A percentile compares a stretch with the other conserved stretches of the same genome.
Conservation (phyloP, 202 grass and related monocot genomes). For the Eragrostis tef region DNA sequence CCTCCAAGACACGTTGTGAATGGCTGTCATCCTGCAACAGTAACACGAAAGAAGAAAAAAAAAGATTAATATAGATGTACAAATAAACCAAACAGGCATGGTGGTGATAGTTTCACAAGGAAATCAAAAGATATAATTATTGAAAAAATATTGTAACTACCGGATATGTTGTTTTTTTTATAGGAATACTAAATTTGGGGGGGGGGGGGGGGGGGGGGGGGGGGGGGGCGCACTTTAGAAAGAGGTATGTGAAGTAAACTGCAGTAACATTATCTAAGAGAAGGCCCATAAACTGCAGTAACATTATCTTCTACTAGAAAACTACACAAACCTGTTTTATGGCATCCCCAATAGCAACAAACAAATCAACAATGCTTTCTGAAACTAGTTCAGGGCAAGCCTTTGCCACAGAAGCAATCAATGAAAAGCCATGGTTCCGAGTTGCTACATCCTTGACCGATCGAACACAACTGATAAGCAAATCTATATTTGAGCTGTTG, state of each 20-base stretch:
- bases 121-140: constrained; percentile 17
- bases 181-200: background rate
- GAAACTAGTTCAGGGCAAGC: constrained; percentile 68
- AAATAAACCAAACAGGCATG: background rate
- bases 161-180: background rate
- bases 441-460: constrained; percentile 58
- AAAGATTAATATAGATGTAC: constrained; percentile 1
- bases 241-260: background rate
- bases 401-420: constrained; percentile 81
- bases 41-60: background rate
- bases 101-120: constrained; percentile 8
- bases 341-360: constrained; percentile 79
- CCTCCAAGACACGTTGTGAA: constrained; percentile 81
- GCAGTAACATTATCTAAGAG: constrained; percentile 2
- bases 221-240: background rate
- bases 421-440: constrained; percentile 73
- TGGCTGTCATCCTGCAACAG: constrained; percentile 71
- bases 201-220: too few species aligned
- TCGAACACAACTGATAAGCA: constrained; percentile 66
- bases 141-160: background rate
- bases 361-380: constrained; percentile 75
- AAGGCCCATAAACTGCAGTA: constrained; percentile 12
- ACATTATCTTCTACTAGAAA: background rate
- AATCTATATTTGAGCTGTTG: constrained; percentile 56
- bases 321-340: constrained; percentile 74